Conservation (phyloP, 2,329 filamentous ascomycete species). For the Verticillium alfalfae region DNA sequence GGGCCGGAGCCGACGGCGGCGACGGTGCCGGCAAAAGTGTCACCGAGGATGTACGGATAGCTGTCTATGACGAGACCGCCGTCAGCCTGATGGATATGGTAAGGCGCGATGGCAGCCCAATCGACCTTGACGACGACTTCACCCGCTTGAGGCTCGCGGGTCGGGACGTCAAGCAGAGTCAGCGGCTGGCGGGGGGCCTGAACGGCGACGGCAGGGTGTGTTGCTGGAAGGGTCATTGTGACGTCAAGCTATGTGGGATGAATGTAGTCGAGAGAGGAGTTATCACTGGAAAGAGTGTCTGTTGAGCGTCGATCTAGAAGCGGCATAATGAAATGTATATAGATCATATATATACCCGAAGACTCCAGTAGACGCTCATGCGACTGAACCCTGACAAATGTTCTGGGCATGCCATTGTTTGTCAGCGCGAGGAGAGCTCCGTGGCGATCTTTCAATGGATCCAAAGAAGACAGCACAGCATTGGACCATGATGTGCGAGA, state of each 20-base stretch:
- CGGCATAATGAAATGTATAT: background rate
- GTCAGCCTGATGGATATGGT: conserved; percentile 58
- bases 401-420: background rate
- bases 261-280: background rate
- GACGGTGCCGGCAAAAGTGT: conserved; percentile 45
- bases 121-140: conserved; percentile 49
- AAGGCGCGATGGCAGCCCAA: conserved; percentile 56
- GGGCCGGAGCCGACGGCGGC: conserved; percentile 38
- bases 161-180: conserved; percentile 15
- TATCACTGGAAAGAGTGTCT: too few relatives aligned
- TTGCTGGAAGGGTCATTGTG: conserved; percentile 14
- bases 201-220: conserved; percentile 19
- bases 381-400: background rate
- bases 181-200: conserved; percentile 15
- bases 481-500: background rate
- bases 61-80: conserved; percentile 47
- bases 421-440: background rate
- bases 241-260: background rate
- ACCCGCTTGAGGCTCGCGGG: conserved; percentile 26
- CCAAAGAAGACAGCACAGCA: background rate
- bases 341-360: background rate
- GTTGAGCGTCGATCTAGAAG: background rate
- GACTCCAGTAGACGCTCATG: background rate
- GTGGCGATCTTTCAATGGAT: background rate
- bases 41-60: conserved; percentile 45